Base-by-base conservation (phyloP, 2,329 filamentous ascomycete genomes). In the Arthroderma uncinatum region DNA sequence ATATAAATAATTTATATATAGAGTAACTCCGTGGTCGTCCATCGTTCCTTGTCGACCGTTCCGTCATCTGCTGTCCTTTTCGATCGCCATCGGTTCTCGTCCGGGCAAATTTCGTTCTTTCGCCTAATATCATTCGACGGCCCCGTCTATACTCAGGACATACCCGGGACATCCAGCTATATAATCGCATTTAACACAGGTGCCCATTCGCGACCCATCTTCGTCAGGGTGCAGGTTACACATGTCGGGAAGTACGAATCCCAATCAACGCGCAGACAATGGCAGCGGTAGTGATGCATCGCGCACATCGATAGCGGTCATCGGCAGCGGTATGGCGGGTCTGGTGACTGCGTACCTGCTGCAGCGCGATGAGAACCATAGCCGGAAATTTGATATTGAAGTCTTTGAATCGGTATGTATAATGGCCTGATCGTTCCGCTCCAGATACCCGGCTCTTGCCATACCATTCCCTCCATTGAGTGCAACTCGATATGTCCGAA, bases 301-400 rank as follows among this genome's bases (percentile, higher is more conserved):
- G 37, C 56, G 40, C 55, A 59, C 64, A 55, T 62, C 65, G 30
- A 74, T 78, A 25, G 76, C 74, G 42, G 66, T 79, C 34, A 66
- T 79, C 28, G 76, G 77, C 54, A 74, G 75, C 1, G 76, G 77
- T 14, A 73, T 79, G 69, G 76, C 77, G 2, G 76, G 77, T 10
- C 65, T 79, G 55, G 70, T 73, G n/a, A 71, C 70, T 7, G 76
- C 74, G 14, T 73, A 76, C 62, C 65, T 79, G 28, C 67, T 79
- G 21, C 64, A 69, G 40, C 66, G 68, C 36, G 76, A 79, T 64
- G 56, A 58, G 1, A 58, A 67, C 57, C 60, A 67, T 12, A 12
- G 10, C 12, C 14, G 34, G 23, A 68, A 74, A 54, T 79, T 73
- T 61, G 60, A 68, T 9, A 75, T 78, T 25, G 68, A 69, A 53